Base-by-base conservation (phyloP, 768 basidiomycete species). In the Floccularia luteovirens region DNA sequence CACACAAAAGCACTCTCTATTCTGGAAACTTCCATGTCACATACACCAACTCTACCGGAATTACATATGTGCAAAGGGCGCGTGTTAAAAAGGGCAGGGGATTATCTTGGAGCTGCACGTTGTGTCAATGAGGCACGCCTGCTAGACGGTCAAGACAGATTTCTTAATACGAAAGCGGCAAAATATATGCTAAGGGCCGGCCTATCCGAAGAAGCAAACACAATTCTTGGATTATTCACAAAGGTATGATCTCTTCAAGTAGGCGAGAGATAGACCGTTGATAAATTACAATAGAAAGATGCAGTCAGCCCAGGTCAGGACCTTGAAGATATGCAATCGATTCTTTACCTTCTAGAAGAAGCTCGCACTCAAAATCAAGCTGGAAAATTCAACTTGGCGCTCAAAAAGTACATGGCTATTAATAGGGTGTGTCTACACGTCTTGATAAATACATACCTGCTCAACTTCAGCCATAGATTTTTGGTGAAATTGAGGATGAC, bases 31-130 rank as follows among this genome's bases (percentile, higher is more conserved):
- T 92, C 90, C 3, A 58, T 91, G 14, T 51, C 61, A 16, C 96
- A 98, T 54, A 97, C 96, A 0, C 96, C 96, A 0, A 94, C 92
- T 0, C 66, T 99, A 0, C 93, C 96, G 0, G 96, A 99, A 47
- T 64, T 98, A 8, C 75, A 82, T 48, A 84, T 84, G 57, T 77
- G 80, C 47, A 82, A 79, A 53, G 96, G 80, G 0, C 83, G 88
- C 3, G 75, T 87, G 11, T 65, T 94, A 30, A 98, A 98, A 55
- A 79, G 92, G 10, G 73, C 81, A 0, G 92, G 93, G 0, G 91
- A 98, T 49, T 63, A 70, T 0, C 60, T 72, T 19, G 83, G 79
- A 0, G 96, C 92, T 0, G 86, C 90, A 0, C 61, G 64, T 4
- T 70, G 72, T 24, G 70, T 92, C 60, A 84, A 94, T 49, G 82